Percentiles rank a stretch among this genome's conserved stretches.
Evolutionary conservation across 371 early-diverging fungal species (phyloP).

Genomic region (Coemansia sp.): DNA sequence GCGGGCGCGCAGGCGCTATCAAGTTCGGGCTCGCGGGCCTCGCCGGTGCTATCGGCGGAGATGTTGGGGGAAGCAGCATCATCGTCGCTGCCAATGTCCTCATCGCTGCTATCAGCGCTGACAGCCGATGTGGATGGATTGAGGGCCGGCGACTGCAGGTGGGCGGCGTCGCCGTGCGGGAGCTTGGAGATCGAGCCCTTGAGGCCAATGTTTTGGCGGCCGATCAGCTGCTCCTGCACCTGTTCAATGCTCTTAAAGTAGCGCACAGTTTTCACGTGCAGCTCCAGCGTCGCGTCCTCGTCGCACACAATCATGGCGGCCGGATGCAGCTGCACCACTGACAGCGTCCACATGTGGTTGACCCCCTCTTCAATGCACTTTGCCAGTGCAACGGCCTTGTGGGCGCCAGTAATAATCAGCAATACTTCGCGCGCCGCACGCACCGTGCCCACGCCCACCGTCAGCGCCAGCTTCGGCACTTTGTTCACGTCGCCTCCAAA

Average conservation of each 20-base stretch:
- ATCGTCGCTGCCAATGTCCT: not conserved
- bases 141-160: not conserved
- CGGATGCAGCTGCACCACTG: slow-evolving; percentile 86
- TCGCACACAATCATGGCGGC: slow-evolving; percentile 87
- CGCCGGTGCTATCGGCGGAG: slow-evolving; percentile 34
- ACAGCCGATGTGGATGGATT: not conserved
- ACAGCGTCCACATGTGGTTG: slow-evolving; percentile 92
- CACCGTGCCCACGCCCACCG: slow-evolving; percentile 87
- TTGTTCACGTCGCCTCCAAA: slow-evolving; percentile 85
- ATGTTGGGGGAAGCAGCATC: slow-evolving; percentile 3
- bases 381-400: slow-evolving; percentile 78
- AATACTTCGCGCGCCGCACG: slow-evolving; percentile 86
- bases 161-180: slow-evolving; percentile 4
- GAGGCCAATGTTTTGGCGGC: slow-evolving; percentile 73
- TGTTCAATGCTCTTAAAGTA: slow-evolving; percentile 89
- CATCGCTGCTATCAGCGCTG: slow-evolving; percentile 3
- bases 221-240: slow-evolving; percentile 78
- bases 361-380: slow-evolving; percentile 86
- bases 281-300: slow-evolving; percentile 85
- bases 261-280: slow-evolving; percentile 88
- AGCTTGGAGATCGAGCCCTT: slow-evolving; percentile 60
- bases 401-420: slow-evolving; percentile 83
- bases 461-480: slow-evolving; percentile 85
- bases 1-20: slow-evolving; percentile 24
- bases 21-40: slow-evolving; percentile 15